These are phyloP conservation scores for Phytophthora pisi DNA, from an alignment of 352 stramenopile species.

Conservation along the genomic window DNA sequence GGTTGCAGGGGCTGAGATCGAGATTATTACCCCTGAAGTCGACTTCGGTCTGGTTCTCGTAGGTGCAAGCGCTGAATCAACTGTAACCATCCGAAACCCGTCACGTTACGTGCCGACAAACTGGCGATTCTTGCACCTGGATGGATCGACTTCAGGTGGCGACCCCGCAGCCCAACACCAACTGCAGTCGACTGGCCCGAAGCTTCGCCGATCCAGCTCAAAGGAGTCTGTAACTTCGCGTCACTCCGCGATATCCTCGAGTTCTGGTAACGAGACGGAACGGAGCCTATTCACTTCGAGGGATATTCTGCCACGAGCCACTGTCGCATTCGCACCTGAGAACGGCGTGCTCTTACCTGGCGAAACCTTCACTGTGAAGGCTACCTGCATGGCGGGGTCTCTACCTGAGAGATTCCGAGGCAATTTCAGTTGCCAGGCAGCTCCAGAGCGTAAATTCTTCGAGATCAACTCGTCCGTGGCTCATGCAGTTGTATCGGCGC, in stretches of 20 bases:
- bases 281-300: constrained; percentile 52
- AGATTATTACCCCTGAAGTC: constrained; percentile 56
- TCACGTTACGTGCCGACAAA: constrained; percentile 30
- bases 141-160: constrained; percentile 18
- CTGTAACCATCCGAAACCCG: constrained; percentile 35
- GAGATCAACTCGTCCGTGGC: neutral
- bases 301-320: constrained; percentile 50
- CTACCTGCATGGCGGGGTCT: constrained; percentile 57
- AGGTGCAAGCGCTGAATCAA: constrained; percentile 47
- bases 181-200: constrained; percentile 5
- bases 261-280: constrained; percentile 42
- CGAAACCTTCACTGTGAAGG: constrained; percentile 42
- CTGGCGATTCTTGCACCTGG: constrained; percentile 59
- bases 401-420: constrained; percentile 71
- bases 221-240: constrained; percentile 62
- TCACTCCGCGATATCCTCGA: constrained; percentile 39
- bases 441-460: constrained; percentile 35
- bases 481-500: constrained; percentile 45
- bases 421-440: constrained; percentile 49
- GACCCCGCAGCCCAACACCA: neutral
- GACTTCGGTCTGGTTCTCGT: constrained; percentile 82
- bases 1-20: constrained; percentile 46
- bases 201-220: constrained; percentile 48
- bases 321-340: constrained; percentile 56
- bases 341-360: constrained; percentile 47